Evolutionary conservation across 1,284 basidiomycete genomes (phyloP), one percentile per base, ranked within the genome.

Genomic region (Cryptococcus depauperatus): DNA sequence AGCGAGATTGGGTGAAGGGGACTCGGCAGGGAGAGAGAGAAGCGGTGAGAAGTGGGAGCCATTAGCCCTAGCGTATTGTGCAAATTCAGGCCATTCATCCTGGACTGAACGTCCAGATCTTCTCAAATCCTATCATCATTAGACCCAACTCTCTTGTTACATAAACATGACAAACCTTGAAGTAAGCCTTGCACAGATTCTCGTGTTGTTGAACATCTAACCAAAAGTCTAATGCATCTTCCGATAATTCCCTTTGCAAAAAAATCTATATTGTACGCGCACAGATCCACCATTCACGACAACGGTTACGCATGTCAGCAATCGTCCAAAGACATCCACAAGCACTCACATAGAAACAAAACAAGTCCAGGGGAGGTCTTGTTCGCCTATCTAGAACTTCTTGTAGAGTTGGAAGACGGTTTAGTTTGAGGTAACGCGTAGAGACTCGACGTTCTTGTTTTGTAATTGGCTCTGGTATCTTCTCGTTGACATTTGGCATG

Each of bases 181-280:
- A 96, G 72, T 96, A 97, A 6, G 92, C 93, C 49, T 91, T 80
- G 72, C 92, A 98, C 35, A 98, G 80, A 66, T 96, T 96, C 74
- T 97, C 95, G 68, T 98, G 93, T 73, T 97, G 93, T 62, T 96
- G 90, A 2, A 97, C 93, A 64, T 98, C 93, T 27, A 98, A 80
- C 92, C 92, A 98, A 61, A 98, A 98, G 70, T 97, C 93, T 41
- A 98, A 75, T 34, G 92, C 85, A 66, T 97, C 92, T 67, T 96
- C 92, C 44, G 88, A 82, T 27, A 86, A 84, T 72, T 96, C 91
- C 32, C 91, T 80, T 67, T 97, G 90, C 33, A 96, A 75, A 67
- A 92, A 95, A 52, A 76, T 71, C 69, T 70, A n/a, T n/a, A n/a
- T n/a, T n/a, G 51, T 32, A 18, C 25, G 34, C 44, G 51, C 51